Evolutionary conservation across 768 basidiomycete genomes (phyloP).

Genomic region (Rhizopogon rudus): DNA sequence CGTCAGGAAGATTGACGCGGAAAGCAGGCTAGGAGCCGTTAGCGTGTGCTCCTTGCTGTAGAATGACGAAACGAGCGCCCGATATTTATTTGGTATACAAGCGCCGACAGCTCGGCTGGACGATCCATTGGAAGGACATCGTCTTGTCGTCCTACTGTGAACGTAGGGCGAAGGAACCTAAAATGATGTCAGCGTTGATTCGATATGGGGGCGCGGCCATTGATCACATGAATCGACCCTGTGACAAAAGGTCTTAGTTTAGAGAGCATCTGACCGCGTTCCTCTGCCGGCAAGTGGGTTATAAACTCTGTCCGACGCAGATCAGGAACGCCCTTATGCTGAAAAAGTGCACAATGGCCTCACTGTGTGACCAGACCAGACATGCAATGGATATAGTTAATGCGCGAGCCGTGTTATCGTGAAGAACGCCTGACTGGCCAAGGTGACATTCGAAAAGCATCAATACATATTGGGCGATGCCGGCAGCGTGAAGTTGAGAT

Average conservation of each 20-base stretch:
- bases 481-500: slow-evolving; percentile 35
- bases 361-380: slow-evolving; percentile 33
- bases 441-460: slow-evolving; percentile 15
- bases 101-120: slow-evolving; percentile 11
- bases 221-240: slow-evolving; percentile 20
- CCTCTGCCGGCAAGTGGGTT: slow-evolving; percentile 30
- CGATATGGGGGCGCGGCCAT: slow-evolving; percentile 7
- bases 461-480: slow-evolving; percentile 30
- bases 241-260: slow-evolving; percentile 38
- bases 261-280: slow-evolving; percentile 36
- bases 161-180: slow-evolving; percentile 21
- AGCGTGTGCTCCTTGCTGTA: slow-evolving; percentile 19
- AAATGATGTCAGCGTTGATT: slow-evolving; percentile 14
- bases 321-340: slow-evolving; percentile 20
- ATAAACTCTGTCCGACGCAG: slow-evolving; percentile 32
- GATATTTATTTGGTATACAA: not conserved
- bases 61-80: slow-evolving; percentile 2
- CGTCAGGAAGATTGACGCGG: slow-evolving; percentile 46
- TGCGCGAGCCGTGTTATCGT: slow-evolving; percentile 13
- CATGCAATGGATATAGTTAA: slow-evolving; percentile 28
- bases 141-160: slow-evolving; percentile 17
- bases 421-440: slow-evolving; percentile 2
- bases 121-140: slow-evolving; percentile 15
- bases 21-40: slow-evolving; percentile 32
- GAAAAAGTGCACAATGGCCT: slow-evolving; percentile 22